Conservation (phyloP, 345 rosid species). For the Gossypium australe region DNA sequence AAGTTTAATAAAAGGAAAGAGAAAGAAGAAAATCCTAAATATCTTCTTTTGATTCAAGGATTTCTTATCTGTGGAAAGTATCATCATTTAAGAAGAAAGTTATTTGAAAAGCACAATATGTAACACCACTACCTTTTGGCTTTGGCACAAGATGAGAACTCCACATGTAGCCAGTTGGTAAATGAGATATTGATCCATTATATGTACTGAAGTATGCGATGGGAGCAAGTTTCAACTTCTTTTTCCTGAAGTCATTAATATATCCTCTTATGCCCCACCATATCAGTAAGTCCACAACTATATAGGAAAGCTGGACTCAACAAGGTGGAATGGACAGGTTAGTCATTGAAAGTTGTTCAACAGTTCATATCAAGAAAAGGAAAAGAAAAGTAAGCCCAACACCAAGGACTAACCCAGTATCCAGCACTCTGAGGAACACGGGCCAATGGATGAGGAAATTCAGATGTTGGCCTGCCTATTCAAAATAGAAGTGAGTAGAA, state of each 20-base stretch:
- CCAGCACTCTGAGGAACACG: constrained; percentile 96
- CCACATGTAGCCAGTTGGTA: constrained; percentile 99
- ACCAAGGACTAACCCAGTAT: constrained; percentile 66
- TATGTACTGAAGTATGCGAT: constrained; percentile 94
- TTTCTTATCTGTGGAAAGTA: not conserved
- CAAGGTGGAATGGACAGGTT: constrained; percentile 12
- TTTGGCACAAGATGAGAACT: constrained; percentile 96
- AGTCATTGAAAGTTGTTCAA: not conserved
- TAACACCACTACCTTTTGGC: constrained; percentile 63
- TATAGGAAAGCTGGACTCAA: constrained; percentile 71
- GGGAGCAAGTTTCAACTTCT: constrained; percentile 76
- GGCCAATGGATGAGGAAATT: constrained; percentile 97
- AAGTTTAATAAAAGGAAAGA: not conserved
- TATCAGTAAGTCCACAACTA: constrained; percentile 85
- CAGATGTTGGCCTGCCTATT: constrained; percentile 97
- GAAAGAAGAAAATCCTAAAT: not conserved
- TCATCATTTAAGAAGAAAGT: not conserved
- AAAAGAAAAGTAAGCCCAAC: constrained; percentile 1
- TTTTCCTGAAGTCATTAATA: constrained; percentile 88
- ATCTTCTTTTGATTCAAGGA: not conserved
- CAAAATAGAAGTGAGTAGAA: constrained; percentile 49
- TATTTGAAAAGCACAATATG: not conserved
- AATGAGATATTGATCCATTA: constrained; percentile 88
- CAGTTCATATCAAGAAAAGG: not conserved
- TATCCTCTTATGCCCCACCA: constrained; percentile 98